Base-by-base conservation (phyloP, 768 basidiomycete species). In the Flagelloscypha sp. region DNA sequence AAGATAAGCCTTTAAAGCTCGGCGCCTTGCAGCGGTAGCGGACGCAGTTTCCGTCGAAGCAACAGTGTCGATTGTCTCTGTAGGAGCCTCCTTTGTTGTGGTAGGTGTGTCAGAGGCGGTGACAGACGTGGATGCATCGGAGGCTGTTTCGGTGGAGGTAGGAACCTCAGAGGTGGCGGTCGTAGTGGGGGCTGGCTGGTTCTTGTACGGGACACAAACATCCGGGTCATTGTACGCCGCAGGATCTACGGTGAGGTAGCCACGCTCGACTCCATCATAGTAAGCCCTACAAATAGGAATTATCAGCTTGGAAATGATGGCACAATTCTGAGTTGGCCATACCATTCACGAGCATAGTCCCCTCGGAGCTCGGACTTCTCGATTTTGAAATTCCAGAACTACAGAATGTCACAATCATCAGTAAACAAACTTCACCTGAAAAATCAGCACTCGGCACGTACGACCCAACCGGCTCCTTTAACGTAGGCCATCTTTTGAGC, bases 361-460 rank as follows among this genome's bases (percentile, higher is more conserved):
- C 72, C 76, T 3, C 73, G 70, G 18, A 57, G 38, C 1, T 37
- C 35, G 2, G 76, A 79, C 24, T 56, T 68, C 54, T 85, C 84
- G 5, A 76, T 63, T 47, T 79, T 82, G 63, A 85, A 84, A 54
- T 74, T 83, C 82, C 82, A 85, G 53, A 65, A 77, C 74, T 73
- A 38, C 4, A 34, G 8, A 2, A 18, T 21, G 9, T 19, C 19
- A 15, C 13, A 25, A 24, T 17, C 6, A 37, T 10, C 11, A 24
- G 30, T 24, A 11, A 10, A 27, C 7, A 15, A 13, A 7, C 3
- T 3, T 22, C 4, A 38, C 9, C 4, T 2, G 6, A 24, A 19
- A 20, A n/a, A n/a, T n/a, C 11, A 13, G 5, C 10, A 32, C 19
- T 25, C 19, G 16, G 30, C 3, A 63, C 76, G 56, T 43, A 80